phyloP scores from a whole-genome alignment of 148 eudicot species.

The Vaccinium vitisidaea region DNA sequence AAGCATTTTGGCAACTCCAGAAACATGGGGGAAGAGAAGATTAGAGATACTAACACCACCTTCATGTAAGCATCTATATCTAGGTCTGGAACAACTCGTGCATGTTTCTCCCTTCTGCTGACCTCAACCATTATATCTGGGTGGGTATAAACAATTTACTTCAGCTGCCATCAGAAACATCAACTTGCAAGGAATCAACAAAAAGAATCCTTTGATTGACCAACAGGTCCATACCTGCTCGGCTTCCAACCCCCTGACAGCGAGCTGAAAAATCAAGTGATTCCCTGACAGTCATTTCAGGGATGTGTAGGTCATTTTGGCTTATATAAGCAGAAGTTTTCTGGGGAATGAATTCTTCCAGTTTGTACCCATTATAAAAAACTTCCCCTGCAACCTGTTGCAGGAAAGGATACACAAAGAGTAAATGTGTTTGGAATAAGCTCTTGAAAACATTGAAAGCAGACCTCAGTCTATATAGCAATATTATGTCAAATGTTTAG shows the following conservation, averaged over 20 bases:
- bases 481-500: no score
- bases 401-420: neutral
- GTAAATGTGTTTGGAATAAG: neutral
- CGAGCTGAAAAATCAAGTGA: conserved; percentile 48
- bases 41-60: conserved; percentile 33
- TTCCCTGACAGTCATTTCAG: conserved; percentile 82
- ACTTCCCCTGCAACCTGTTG: conserved; percentile 61
- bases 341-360: conserved; percentile 67
- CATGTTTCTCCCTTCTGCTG: conserved; percentile 69
- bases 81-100: conserved; percentile 71
- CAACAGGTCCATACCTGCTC: conserved; percentile 48
- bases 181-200: neutral
- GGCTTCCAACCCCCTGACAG: conserved; percentile 51
- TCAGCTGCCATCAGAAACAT: neutral
- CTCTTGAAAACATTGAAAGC: neutral
- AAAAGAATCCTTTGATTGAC: neutral
- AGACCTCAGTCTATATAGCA: neutral
- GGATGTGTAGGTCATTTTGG: conserved; percentile 71
- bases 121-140: conserved; percentile 58
- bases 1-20: neutral
- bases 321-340: conserved; percentile 74
- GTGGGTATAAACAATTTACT: neutral
- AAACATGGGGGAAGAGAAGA: neutral
- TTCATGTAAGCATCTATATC: conserved; percentile 79
- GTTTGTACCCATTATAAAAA: conserved; percentile 65